A percentile compares a stretch with the other conserved stretches of the same genome.
phyloP scores from a whole-genome alignment of 208 protist genomes.

The Giardia duodenalis region DNA sequence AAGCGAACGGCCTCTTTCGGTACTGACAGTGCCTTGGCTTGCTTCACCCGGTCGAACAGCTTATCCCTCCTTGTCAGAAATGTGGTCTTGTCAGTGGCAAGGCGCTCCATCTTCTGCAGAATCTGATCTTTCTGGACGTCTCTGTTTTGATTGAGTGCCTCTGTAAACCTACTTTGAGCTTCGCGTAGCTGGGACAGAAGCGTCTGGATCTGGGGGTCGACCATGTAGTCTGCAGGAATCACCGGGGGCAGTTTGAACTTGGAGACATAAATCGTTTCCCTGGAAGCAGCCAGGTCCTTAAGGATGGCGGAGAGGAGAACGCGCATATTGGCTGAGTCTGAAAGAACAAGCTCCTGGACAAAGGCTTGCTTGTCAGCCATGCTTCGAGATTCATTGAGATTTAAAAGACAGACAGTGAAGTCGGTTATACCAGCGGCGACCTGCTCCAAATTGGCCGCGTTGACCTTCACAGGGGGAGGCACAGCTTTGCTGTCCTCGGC shows the following conservation, averaged over 20 bases:
- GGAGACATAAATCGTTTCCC: background rate
- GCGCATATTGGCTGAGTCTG: background rate
- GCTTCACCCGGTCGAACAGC: background rate
- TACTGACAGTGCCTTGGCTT: background rate
- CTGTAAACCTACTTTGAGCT: conserved; percentile 1
- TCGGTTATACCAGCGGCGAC: background rate
- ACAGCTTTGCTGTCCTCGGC: background rate
- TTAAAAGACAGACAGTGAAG: background rate
- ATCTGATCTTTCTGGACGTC: background rate
- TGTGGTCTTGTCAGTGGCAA: background rate
- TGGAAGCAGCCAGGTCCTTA: background rate
- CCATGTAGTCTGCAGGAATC: background rate
- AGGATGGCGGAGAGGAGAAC: background rate
- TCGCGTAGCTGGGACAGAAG: background rate
- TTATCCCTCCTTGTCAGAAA: background rate
- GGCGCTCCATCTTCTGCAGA: background rate
- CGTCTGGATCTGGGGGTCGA: background rate
- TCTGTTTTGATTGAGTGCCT: background rate
- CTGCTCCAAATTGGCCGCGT: background rate
- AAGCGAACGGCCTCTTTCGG: conserved; percentile 2
- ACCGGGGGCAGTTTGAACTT: background rate
- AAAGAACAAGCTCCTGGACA: background rate
- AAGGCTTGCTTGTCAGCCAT: background rate
- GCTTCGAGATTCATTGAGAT: background rate
- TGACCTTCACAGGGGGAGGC: background rate